Base-by-base conservation (phyloP, 2,329 filamentous ascomycete species). In the Botryotinia calthae region DNA sequence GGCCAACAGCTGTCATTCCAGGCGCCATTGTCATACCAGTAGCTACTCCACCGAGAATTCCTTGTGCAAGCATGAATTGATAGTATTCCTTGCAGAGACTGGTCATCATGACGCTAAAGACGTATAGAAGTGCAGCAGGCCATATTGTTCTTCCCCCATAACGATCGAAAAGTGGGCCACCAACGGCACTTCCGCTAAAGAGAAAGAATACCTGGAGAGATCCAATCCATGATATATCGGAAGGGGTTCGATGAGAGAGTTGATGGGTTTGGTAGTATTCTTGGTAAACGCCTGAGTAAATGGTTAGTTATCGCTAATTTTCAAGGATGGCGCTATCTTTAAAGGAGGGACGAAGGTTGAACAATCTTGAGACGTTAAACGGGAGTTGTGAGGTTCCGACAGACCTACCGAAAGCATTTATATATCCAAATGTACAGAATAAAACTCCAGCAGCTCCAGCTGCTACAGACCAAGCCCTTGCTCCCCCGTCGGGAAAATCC, bases 381-480 rank as follows among this genome's bases (percentile, higher is more conserved):
- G 14, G 7, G 51, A 56, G 6, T 18, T 28, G n/a, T 18, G 20
- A 22, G 18, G 14, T 22, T 56, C 8, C n/a, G 31, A 22, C 7
- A 67, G 46, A 46, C 71, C 10, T 51, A 82, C 83, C 70, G 66
- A 72, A 72, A 48, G 70, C 83, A 70, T 83, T 84, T 58, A 84
- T 83, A 81, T 83, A 85, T 42, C 84, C 85, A 76, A 85, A 86
- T 75, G 82, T 84, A 65, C 83, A 82, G 73, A 86, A 86, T 51
- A 85, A 76, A 62, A 81, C 81, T 28, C 80, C 83, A 73, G 82
- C 84, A 0, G 79, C 82, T 31, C 85, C 85, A 6, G 83, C 75
- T 76, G 90, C 87, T 2, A 85, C 84, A 9, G 86, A 81, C 87
- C 87, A 90, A 9, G 88, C 88, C 59, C 14, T 59, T 10, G 16